A percentile compares a stretch with the other conserved stretches of the same genome.
These are phyloP conservation scores for Cicer chorassanicum DNA, from an alignment of 306 rosid species.

Conservation along the genomic window DNA sequence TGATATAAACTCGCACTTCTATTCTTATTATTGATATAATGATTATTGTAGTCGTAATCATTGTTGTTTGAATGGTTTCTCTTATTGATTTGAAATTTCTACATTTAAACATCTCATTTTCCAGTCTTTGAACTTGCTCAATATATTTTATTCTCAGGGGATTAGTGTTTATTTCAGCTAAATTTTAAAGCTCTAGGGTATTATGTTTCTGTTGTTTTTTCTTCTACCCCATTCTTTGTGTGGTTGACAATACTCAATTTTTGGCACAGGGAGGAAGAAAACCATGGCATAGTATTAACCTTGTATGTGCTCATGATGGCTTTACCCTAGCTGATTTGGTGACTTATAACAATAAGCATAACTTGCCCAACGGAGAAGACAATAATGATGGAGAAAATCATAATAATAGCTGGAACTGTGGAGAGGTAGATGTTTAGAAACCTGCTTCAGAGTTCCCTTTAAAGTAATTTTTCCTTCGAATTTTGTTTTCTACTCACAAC, in stretches of 20 bases:
- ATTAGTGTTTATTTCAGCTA: conserved; percentile 23
- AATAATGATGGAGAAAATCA: conserved; percentile 97
- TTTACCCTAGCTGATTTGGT: conserved; percentile 95
- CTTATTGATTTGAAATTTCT: conserved; percentile 17
- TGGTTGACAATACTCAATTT: conserved; percentile 38
- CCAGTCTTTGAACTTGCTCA: conserved; percentile 18
- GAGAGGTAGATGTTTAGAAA: conserved; percentile 65
- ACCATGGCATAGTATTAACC: conserved; percentile 93
- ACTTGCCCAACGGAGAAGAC: conserved; percentile 87
- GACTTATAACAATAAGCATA: conserved; percentile 82
- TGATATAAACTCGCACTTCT: conserved; percentile 2
- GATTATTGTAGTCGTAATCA: background rate
- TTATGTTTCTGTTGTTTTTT: conserved; percentile 19
- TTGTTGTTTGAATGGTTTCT: conserved; percentile 31
- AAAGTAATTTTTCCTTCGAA: conserved; percentile 25
- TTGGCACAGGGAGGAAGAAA: conserved; percentile 83
- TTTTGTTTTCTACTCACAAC: conserved; percentile 34
- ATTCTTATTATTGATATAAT: background rate
- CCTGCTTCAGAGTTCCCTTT: conserved; percentile 38
- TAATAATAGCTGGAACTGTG: conserved; percentile 99
- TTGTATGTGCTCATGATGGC: conserved; percentile 91
- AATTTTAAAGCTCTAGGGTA: conserved; percentile 5
- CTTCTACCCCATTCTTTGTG: conserved; percentile 26
- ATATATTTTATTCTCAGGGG: conserved; percentile 20
- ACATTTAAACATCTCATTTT: conserved; percentile 26